Conservation (phyloP, 345 rosid genomes). For the Combretum micranthum region DNA sequence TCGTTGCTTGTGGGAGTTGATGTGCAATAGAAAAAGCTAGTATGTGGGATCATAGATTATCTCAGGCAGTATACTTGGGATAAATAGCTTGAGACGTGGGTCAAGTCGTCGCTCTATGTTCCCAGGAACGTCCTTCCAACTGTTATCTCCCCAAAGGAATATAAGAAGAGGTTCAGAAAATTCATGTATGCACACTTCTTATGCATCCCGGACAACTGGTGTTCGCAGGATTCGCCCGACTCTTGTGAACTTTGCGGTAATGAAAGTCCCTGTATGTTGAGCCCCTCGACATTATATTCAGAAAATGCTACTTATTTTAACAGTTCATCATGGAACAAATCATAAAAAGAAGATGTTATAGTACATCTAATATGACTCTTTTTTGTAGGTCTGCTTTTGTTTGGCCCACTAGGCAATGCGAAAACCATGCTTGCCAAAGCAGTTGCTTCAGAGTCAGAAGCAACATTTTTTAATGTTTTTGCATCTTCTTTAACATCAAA, state of each 20-base stretch:
- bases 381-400: too few relatives aligned
- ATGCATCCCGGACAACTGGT: conserved; percentile 92
- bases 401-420: too few relatives aligned
- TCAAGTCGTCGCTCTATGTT: conserved; percentile 77
- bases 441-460: too few relatives aligned
- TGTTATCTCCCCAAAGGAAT: conserved; percentile 82
- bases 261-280: conserved; percentile 13
- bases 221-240: conserved; percentile 32
- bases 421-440: too few relatives aligned
- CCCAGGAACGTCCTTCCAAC: conserved; percentile 82
- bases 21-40: conserved; percentile 53
- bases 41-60: conserved; percentile 94
- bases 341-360: too few relatives aligned
- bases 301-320: too few relatives aligned
- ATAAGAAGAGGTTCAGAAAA: conserved; percentile 89
- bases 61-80: conserved; percentile 98
- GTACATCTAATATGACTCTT: too few relatives aligned
- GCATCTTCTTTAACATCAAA: too few relatives aligned
- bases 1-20: conserved; percentile 92
- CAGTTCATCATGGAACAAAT: too few relatives aligned
- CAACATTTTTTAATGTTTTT: too few relatives aligned
- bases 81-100: conserved; percentile 97
- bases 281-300: too few relatives aligned
- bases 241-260: conserved; percentile 35
- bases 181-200: conserved; percentile 82